These are phyloP conservation scores for Apiotrichum siamense DNA, from an alignment of 1,284 basidiomycete species.

Conservation along the genomic window DNA sequence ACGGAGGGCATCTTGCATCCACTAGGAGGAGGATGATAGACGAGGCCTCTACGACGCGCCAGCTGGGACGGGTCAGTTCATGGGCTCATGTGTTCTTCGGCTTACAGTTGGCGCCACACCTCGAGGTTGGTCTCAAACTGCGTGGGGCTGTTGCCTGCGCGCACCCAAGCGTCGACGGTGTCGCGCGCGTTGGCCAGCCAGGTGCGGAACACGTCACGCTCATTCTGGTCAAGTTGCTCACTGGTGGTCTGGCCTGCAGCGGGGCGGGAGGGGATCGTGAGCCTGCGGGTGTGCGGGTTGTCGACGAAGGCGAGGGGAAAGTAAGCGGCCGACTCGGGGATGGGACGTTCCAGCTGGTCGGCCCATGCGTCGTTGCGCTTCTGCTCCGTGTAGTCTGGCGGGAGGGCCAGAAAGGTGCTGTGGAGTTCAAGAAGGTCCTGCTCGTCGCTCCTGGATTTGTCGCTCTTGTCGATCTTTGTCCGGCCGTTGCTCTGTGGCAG, in stretches of 20 bases:
- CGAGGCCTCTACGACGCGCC: conserved; percentile 80
- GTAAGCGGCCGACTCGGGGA: conserved; percentile 51
- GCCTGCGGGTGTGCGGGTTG: conserved; percentile 7
- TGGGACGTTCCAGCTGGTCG: conserved; percentile 52
- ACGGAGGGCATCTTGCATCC: conserved; percentile 74
- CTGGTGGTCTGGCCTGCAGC: conserved; percentile 84
- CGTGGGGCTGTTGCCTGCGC: conserved; percentile 46
- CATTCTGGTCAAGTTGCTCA: conserved; percentile 75
- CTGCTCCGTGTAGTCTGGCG: conserved; percentile 59
- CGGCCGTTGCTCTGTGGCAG: conserved; percentile 19
- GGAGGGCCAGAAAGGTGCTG: conserved; percentile 64
- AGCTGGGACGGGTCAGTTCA: conserved; percentile 34
- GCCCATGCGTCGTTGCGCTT: conserved; percentile 58
- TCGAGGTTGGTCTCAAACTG: conserved; percentile 84
- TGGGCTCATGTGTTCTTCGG: rapidly evolving
- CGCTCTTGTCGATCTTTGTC: conserved; percentile 9
- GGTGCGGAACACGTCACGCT: conserved; percentile 67
- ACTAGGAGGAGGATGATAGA: conserved; percentile 77
- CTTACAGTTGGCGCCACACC: conserved; percentile 77
- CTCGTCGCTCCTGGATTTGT: not conserved
- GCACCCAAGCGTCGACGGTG: conserved; percentile 54
- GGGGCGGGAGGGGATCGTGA: conserved; percentile 62
- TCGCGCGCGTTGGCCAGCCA: conserved; percentile 64
- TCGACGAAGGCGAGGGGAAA: conserved; percentile 44
- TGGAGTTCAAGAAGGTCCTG: conserved; percentile 31